Percentiles rank a stretch among this genome's conserved stretches.
Conservation (phyloP, 2,329 filamentous ascomycete species). For the Penicillium thymicola region DNA sequence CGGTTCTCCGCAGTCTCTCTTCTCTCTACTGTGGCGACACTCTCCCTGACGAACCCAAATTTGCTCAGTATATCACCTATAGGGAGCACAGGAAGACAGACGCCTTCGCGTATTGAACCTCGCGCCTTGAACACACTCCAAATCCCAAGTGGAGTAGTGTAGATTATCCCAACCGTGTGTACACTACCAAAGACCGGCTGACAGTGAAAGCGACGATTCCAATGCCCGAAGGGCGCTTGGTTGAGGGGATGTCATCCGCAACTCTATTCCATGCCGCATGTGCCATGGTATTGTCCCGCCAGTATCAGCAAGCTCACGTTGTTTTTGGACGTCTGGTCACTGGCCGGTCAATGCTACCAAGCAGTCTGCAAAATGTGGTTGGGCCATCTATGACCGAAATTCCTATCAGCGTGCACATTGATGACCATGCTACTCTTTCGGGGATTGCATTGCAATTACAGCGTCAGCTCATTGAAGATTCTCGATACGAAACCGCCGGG, state of each 20-base stretch:
- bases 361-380: not conserved
- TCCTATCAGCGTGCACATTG: not conserved
- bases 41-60: not conserved
- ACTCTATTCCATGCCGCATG: not conserved
- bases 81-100: not conserved
- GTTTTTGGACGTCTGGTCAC: not conserved
- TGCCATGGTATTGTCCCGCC: not conserved
- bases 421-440: not conserved
- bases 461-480: not conserved
- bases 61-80: not conserved
- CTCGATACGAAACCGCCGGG: not conserved
- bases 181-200: not conserved
- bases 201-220: not conserved
- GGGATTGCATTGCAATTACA: not conserved
- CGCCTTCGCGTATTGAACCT: not conserved
- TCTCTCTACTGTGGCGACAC: not conserved
- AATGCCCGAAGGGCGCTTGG: not conserved
- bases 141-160: not conserved
- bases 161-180: not conserved
- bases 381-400: not conserved
- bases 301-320: not conserved
- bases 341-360: not conserved
- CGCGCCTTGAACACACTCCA: not conserved
- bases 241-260: not conserved
- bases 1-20: not conserved